Evolutionary conservation across 2,329 filamentous ascomycete species (phyloP).

Genomic region (Botryotinia globosa): DNA sequence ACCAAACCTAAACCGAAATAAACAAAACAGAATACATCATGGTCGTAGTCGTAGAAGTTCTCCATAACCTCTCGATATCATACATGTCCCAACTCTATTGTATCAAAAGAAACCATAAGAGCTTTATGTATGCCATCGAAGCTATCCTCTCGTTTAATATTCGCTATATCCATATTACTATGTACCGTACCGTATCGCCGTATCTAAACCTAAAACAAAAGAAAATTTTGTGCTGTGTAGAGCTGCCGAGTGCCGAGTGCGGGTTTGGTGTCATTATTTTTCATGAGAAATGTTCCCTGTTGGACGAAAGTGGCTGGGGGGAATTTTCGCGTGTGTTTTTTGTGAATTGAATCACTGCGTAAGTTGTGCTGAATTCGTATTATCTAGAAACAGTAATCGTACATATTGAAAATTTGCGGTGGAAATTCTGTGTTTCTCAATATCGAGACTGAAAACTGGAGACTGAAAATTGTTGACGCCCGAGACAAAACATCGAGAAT

Average conservation of each 20-base stretch:
- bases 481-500: background rate
- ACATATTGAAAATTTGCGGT: background rate
- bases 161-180: background rate
- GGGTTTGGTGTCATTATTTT: background rate
- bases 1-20: background rate
- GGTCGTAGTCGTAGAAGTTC: background rate
- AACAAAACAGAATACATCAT: background rate
- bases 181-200: background rate
- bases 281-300: background rate
- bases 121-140: background rate
- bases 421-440: background rate
- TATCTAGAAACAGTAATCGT: background rate
- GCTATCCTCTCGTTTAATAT: background rate
- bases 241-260: background rate
- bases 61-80: background rate
- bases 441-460: background rate
- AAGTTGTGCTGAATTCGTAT: background rate
- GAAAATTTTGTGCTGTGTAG: background rate
- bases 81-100: background rate
- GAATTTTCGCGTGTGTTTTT: background rate
- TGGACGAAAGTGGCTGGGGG: background rate
- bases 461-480: too few species aligned
- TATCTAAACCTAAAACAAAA: too few species aligned
- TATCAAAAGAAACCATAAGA: background rate
- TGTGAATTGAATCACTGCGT: background rate